Percentiles rank a stretch among this genome's conserved stretches.
phyloP scores from a whole-genome alignment of 371 early-diverging fungal genomes.

The Rhizomucor miehei region DNA sequence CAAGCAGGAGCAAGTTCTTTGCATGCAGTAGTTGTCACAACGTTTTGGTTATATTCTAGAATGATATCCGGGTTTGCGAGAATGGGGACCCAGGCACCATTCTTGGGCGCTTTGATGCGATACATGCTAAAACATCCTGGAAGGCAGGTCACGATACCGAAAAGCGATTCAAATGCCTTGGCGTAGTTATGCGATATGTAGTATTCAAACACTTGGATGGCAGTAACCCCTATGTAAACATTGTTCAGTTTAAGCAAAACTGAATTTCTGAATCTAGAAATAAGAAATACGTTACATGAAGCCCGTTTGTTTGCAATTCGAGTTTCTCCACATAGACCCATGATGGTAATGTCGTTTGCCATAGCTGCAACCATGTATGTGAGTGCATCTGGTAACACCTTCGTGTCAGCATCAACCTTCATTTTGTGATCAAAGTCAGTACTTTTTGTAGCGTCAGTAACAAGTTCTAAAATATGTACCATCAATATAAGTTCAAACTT shows the following conservation, averaged over 20 bases:
- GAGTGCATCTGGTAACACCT: constrained; percentile 74
- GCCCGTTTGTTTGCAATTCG: constrained; percentile 77
- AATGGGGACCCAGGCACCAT: constrained; percentile 80
- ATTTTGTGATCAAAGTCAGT: background rate
- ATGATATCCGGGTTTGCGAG: constrained; percentile 89
- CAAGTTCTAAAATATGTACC: constrained; percentile 17
- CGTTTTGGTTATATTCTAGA: constrained; percentile 84
- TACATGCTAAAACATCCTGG: constrained; percentile 98
- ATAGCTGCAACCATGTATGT: constrained; percentile 78
- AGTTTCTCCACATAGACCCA: constrained; percentile 88
- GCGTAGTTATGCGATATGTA: constrained; percentile 93
- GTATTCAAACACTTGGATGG: constrained; percentile 88
- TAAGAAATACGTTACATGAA: constrained; percentile 71
- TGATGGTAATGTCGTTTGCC: constrained; percentile 78
- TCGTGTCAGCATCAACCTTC: constrained; percentile 94
- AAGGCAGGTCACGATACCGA: constrained; percentile 98
- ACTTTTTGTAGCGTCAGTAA: background rate
- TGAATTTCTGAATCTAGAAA: constrained; percentile 21
- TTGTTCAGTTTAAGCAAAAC: background rate
- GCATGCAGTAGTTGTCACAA: constrained; percentile 93
- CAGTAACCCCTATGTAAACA: constrained; percentile 39
- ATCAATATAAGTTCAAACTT: constrained; percentile 89
- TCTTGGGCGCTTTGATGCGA: constrained; percentile 73
- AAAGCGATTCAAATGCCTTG: constrained; percentile 95
- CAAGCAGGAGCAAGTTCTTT: constrained; percentile 93